Percentiles rank a stretch among this genome's conserved stretches.
phyloP scores from a whole-genome alignment of 2,329 filamentous ascomycete genomes.

The Dothideomycetes sp. region DNA sequence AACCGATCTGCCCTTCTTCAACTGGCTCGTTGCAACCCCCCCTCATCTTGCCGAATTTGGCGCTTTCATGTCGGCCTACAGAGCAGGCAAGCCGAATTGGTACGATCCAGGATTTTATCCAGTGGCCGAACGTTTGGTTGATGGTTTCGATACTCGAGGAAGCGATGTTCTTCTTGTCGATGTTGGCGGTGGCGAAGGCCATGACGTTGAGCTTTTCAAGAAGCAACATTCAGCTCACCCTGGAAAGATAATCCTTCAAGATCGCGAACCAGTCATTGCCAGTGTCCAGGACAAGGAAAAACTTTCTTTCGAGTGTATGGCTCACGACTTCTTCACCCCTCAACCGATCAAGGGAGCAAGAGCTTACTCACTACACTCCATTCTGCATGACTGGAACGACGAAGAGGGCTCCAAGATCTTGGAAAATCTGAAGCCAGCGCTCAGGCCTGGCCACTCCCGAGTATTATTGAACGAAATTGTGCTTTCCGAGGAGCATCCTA shows the following conservation, averaged over 20 bases:
- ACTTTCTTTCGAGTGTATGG: conserved; percentile 16
- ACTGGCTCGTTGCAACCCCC: not conserved
- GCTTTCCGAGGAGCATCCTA: not conserved
- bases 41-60: conserved; percentile 19
- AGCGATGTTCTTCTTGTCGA: conserved; percentile 12
- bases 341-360: conserved; percentile 22
- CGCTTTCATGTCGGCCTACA: conserved; percentile 31
- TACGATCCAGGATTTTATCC: conserved; percentile 23
- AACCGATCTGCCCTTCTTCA: conserved; percentile 2
- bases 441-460: not conserved
- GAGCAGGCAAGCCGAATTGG: conserved; percentile 30
- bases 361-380: conserved; percentile 15
- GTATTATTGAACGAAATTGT: not conserved
- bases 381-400: conserved; percentile 20
- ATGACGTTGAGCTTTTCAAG: conserved; percentile 1
- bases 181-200: conserved; percentile 7
- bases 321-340: conserved; percentile 27
- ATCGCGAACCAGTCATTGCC: conserved; percentile 10
- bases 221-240: not conserved
- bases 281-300: not conserved
- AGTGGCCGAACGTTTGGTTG: conserved; percentile 17
- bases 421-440: conserved; percentile 4
- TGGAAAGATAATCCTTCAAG: conserved; percentile 21
- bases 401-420: conserved; percentile 17
- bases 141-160: not conserved